Base-by-base conservation (phyloP, 1,284 basidiomycete species). In the Porphyrellus sp. region DNA sequence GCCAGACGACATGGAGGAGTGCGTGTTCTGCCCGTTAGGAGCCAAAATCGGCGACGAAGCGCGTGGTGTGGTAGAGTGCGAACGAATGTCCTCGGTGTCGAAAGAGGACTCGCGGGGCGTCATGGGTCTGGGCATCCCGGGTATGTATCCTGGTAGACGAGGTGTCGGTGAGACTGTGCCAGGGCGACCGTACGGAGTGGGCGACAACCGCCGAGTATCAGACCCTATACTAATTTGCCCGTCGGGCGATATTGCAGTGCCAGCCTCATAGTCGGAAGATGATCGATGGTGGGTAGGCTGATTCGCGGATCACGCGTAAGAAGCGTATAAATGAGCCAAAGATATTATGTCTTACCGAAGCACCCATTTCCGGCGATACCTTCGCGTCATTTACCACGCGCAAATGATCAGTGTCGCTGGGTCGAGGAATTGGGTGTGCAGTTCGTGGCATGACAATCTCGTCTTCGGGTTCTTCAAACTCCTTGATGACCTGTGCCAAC, bases 81-180 rank as follows among this genome's bases (percentile, higher is more conserved):
- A 86, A 25, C 85, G 80, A 12, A 75, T 72, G 53, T 89, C 86
- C 52, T 90, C 88, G 38, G 77, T 64, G 49, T 89, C 88, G 44
- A 80, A 71, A 23, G 70, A 63, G 5, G 70, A 70, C 55, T 88
- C 85, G 53, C 81, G 81, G 21, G 89, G 89, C 11, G 89, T 91
- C 83, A 91, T 89, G 13, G 89, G 89, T 42, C 89, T 76, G 30
- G 86, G 86, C 89, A 91, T 91, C 6, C 89, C 89, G 33, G 89
- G 89, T 52, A 90, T 83, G 69, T 91, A 91, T n/a, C 89, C 89
- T 49, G 88, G 88, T 21, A 88, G 64, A 20, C 80, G 81, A 51
- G 82, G 83, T 3, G 80, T 77, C 47, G 86, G 86, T 33, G 79
- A 80, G 30, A 71, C 70, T 23, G 74, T 72, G 27, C 72, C 72